Conservation (phyloP, 139 green algal species). For the Mesotaenium endlicherianum region DNA sequence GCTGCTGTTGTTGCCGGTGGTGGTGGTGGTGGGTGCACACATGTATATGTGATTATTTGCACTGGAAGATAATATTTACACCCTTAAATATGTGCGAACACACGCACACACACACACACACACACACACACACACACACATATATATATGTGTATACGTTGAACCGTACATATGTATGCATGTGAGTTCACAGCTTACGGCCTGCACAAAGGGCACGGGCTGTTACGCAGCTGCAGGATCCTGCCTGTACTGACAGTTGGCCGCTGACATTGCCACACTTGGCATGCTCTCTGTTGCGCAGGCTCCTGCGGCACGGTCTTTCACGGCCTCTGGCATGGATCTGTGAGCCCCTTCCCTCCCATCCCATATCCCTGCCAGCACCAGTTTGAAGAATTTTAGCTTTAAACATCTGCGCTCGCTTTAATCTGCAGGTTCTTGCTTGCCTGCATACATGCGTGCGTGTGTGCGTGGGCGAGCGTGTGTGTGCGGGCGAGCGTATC, state of each 20-base stretch:
- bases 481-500: background rate
- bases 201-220: no score
- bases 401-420: background rate
- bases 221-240: no score
- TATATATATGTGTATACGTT: background rate
- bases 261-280: no score
- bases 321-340: constrained; percentile 24
- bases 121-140: no score
- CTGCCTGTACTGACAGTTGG: no score
- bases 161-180: background rate
- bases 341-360: background rate
- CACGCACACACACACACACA: no score
- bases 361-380: background rate
- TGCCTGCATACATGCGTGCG: background rate
- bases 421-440: background rate
- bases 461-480: background rate
- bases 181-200: background rate
- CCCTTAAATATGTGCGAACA: no score
- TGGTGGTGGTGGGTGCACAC: no score
- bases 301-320: constrained; percentile 27
- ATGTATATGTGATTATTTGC: no score
- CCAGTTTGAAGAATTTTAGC: background rate
- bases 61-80: no score
- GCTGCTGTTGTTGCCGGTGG: no score
- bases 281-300: constrained; percentile 17